Conservation (phyloP, 176 grass and related monocot genomes). For the Oryza officinalis region DNA sequence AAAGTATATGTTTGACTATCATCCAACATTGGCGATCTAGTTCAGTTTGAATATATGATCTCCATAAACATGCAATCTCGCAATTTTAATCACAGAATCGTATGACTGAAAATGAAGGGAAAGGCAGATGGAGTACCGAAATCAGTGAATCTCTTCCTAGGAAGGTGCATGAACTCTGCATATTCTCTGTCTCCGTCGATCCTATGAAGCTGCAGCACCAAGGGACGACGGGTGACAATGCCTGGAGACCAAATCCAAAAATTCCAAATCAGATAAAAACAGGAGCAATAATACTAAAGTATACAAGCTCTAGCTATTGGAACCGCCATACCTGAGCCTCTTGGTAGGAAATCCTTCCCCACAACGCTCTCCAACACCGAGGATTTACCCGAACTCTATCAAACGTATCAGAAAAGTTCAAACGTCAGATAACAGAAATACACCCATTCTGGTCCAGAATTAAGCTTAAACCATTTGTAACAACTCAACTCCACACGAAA, state of each 20-base stretch:
- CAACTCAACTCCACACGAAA: not conserved
- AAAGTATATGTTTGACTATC: not conserved
- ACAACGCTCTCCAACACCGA: constrained; percentile 97
- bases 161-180: constrained; percentile 97
- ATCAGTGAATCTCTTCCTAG: constrained; percentile 91
- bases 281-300: constrained; percentile 1
- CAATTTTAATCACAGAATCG: not conserved
- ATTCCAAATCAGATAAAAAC: not conserved
- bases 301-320: not conserved
- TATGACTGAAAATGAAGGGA: not conserved
- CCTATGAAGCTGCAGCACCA: constrained; percentile 94
- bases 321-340: constrained; percentile 82
- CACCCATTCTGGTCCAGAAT: not conserved
- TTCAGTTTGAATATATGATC: not conserved
- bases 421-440: not conserved
- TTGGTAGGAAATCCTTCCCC: constrained; percentile 95
- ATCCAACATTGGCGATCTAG: not conserved
- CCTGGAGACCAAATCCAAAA: constrained; percentile 48
- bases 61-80: not conserved
- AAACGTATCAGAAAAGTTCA: constrained; percentile 26
- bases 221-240: constrained; percentile 90
- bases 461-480: not conserved
- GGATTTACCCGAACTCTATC: constrained; percentile 96
- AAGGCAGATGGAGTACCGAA: constrained; percentile 58
- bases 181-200: constrained; percentile 88